These are phyloP conservation scores for Penicillium thymicola DNA, from an alignment of 2,329 filamentous ascomycete genomes.

Conservation along the genomic window DNA sequence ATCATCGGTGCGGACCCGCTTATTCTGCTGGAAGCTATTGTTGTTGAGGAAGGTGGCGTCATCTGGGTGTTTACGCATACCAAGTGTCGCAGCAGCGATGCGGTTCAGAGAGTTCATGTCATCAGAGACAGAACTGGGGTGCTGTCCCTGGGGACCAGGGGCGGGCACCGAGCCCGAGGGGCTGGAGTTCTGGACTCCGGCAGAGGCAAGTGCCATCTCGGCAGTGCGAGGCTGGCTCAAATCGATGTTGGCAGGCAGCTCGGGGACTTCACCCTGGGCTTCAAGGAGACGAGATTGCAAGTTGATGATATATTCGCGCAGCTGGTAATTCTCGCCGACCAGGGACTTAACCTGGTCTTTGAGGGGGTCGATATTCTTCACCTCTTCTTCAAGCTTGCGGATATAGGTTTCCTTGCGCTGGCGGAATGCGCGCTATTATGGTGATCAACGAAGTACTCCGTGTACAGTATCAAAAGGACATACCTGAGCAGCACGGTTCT, in stretches of 20 bases:
- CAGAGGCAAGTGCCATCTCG: constrained; percentile 32
- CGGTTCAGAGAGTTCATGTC: constrained; percentile 44
- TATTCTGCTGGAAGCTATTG: constrained; percentile 32
- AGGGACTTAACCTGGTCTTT: constrained; percentile 75
- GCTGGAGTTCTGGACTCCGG: constrained; percentile 21
- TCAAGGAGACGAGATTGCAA: constrained; percentile 85
- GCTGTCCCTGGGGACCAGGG: constrained; percentile 26
- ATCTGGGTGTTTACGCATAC: constrained; percentile 43
- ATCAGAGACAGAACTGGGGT: constrained; percentile 30
- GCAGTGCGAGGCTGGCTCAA: constrained; percentile 55
- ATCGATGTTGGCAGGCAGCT: constrained; percentile 76
- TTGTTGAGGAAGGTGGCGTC: constrained; percentile 35
- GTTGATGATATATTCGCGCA: constrained; percentile 89
- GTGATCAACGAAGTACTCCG: constrained; percentile 9
- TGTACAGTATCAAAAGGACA: constrained; percentile 27
- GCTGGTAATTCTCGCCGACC: constrained; percentile 81
- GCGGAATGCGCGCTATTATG: constrained; percentile 79
- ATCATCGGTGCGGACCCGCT: constrained; percentile 33
- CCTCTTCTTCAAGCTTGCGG: constrained; percentile 92
- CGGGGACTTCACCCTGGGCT: constrained; percentile 76
- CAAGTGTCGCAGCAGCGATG: constrained; percentile 43
- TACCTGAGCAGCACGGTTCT: constrained; percentile 96
- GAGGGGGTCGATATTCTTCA: constrained; percentile 73
- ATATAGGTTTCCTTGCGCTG: constrained; percentile 98
- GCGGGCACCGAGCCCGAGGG: constrained; percentile 21